Percentiles rank a stretch among this genome's conserved stretches.
These are phyloP conservation scores for Coccomyxa subellipsoidea DNA, from an alignment of 163 green algal genomes.

Conservation along the genomic window DNA sequence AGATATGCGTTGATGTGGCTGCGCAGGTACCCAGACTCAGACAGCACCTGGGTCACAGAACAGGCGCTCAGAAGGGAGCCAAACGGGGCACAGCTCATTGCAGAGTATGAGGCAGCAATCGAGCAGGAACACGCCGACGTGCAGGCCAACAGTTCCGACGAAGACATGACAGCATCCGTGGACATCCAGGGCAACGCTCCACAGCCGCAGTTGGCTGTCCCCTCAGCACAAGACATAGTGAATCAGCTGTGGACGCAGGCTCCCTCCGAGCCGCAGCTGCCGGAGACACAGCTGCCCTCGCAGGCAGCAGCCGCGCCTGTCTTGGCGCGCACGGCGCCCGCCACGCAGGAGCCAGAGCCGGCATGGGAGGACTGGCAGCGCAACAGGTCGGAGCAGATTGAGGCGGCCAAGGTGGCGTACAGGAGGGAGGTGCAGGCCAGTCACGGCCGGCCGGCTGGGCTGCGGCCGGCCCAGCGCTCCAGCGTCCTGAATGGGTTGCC, in stretches of 20 bases:
- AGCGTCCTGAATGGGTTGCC: not conserved
- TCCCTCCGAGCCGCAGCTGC: not conserved
- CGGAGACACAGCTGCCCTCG: not conserved
- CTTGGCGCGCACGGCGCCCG: not conserved
- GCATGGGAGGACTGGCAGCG: not conserved
- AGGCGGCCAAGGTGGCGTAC: slow-evolving; percentile 24
- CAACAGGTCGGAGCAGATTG: slow-evolving; percentile 44
- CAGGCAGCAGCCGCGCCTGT: slow-evolving; percentile 9
- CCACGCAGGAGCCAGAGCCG: not conserved
- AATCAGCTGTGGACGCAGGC: not conserved
- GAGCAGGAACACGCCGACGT: not conserved
- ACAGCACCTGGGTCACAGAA: not conserved
- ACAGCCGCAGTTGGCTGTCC: not conserved
- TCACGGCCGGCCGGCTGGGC: not conserved
- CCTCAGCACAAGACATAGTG: not conserved
- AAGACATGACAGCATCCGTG: not conserved
- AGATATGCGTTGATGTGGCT: not conserved
- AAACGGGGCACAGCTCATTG: not conserved
- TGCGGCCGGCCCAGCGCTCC: not conserved
- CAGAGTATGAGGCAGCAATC: not conserved
- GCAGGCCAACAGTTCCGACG: not conserved
- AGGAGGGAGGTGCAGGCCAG: slow-evolving; percentile 43
- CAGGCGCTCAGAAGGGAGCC: not conserved
- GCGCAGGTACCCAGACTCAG: not conserved
- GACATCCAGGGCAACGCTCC: not conserved